phyloP scores from a whole-genome alignment of 257 asterid genomes.

The Paulownia fortunei region DNA sequence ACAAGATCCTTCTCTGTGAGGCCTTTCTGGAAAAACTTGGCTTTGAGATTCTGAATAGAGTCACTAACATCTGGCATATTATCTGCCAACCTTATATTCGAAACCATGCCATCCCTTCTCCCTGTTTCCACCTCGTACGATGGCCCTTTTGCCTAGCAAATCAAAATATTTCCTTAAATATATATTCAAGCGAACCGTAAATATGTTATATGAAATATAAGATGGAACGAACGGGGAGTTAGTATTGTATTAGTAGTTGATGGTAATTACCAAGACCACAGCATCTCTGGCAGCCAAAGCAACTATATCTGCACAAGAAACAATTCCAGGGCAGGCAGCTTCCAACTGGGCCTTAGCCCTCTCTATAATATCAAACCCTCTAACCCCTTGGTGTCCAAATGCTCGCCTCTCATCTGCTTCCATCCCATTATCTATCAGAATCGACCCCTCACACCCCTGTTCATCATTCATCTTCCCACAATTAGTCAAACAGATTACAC shows the following conservation, averaged over 20 bases:
- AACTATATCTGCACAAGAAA: slow-evolving; percentile 83
- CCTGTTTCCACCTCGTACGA: slow-evolving; percentile 73
- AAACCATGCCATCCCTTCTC: slow-evolving; percentile 73
- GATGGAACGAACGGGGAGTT: too few species aligned
- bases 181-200: too few species aligned
- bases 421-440: slow-evolving; percentile 54
- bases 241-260: too few species aligned
- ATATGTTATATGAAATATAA: too few species aligned
- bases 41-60: slow-evolving; percentile 54
- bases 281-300: slow-evolving; percentile 94
- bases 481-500: too few species aligned
- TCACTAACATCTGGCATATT: slow-evolving; percentile 75
- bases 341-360: slow-evolving; percentile 66
- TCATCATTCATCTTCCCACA: too few species aligned
- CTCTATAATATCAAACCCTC: slow-evolving; percentile 73
- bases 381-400: slow-evolving; percentile 75
- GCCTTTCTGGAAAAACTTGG: slow-evolving; percentile 67
- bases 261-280: slow-evolving; percentile 58
- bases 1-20: slow-evolving; percentile 69
- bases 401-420: slow-evolving; percentile 59
- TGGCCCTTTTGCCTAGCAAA: slow-evolving; percentile 78
- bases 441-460: slow-evolving; percentile 94
- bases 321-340: slow-evolving; percentile 58
- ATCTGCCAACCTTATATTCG: slow-evolving; percentile 51
- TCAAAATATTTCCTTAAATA: too few species aligned